Percentiles rank a stretch among this genome's conserved stretches.
These are phyloP conservation scores for Coniosporium tulheliwenetii DNA, from an alignment of 2,329 filamentous ascomycete species.

Conservation along the genomic window DNA sequence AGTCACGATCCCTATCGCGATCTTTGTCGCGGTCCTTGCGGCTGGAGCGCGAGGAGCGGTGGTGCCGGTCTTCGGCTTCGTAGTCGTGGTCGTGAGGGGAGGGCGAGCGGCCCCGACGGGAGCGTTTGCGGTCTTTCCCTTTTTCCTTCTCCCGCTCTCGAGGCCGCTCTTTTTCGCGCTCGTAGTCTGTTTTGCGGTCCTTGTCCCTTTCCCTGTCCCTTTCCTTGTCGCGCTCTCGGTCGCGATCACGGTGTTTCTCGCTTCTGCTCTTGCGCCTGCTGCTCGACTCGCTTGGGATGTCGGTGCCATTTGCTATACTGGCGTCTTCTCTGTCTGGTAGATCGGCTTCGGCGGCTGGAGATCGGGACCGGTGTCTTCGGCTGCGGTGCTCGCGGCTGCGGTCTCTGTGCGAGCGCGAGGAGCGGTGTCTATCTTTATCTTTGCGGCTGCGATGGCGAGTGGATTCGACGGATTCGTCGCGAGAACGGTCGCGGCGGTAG, in stretches of 20 bases:
- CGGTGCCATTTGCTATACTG: slow-evolving; percentile 11
- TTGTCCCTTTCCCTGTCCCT: slow-evolving; percentile 27
- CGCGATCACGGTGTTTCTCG: slow-evolving; percentile 20
- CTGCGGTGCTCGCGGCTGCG: slow-evolving; percentile 27
- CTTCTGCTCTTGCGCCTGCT: slow-evolving; percentile 19
- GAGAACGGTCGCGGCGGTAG: slow-evolving; percentile 34
- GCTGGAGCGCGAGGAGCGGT: slow-evolving; percentile 24
- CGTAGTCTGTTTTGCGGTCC: slow-evolving; percentile 36
- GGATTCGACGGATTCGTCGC: slow-evolving; percentile 47
- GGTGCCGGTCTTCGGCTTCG: slow-evolving; percentile 18
- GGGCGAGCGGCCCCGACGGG: slow-evolving; percentile 30
- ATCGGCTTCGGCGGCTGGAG: slow-evolving; percentile 11
- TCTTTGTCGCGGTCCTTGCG: slow-evolving; percentile 33
- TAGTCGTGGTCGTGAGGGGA: slow-evolving; percentile 16
- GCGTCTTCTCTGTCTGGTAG: slow-evolving; percentile 10
- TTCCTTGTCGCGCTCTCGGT: slow-evolving; percentile 25
- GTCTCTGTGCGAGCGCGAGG: slow-evolving; percentile 30
- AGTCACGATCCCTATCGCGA: slow-evolving; percentile 26
- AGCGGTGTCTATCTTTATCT: slow-evolving; percentile 24
- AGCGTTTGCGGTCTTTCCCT: slow-evolving; percentile 29
- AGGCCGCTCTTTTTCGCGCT: slow-evolving; percentile 27
- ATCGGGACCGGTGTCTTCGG: slow-evolving; percentile 24
- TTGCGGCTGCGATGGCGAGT: slow-evolving; percentile 43
- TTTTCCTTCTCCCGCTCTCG: slow-evolving; percentile 20
- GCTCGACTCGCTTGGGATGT: slow-evolving; percentile 7